These are phyloP conservation scores for Calonectria leucothoes DNA, from an alignment of 2,329 filamentous ascomycete species.

Conservation along the genomic window DNA sequence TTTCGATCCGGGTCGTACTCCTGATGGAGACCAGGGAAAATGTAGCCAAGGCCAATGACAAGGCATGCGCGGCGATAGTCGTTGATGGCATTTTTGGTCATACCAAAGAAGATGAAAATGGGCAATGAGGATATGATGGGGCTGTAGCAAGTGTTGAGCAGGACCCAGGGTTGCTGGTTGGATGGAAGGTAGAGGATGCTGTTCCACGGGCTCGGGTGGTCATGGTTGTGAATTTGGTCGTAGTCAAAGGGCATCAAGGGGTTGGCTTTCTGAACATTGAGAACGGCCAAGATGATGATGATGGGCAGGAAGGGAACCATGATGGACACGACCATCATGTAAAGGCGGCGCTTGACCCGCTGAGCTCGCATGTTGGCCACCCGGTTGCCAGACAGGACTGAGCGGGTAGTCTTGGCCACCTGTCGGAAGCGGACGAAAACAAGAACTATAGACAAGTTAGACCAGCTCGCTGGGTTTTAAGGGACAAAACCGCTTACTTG, in stretches of 20 bases:
- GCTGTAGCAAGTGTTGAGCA: constrained; percentile 62
- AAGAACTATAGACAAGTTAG: constrained; percentile 49
- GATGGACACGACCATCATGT: constrained; percentile 65
- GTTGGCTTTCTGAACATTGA: constrained; percentile 52
- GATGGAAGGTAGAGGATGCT: constrained; percentile 60
- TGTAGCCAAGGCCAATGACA: constrained; percentile 53
- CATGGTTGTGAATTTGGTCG: constrained; percentile 52
- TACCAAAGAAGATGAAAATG: constrained; percentile 67
- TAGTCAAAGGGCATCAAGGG: constrained; percentile 54
- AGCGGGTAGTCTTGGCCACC: constrained; percentile 55
- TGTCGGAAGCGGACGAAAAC: constrained; percentile 61
- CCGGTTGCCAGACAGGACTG: constrained; percentile 54
- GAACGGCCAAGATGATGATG: constrained; percentile 51
- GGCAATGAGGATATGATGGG: constrained; percentile 58
- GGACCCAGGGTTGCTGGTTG: constrained; percentile 50
- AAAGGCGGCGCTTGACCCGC: constrained; percentile 64
- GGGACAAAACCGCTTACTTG: constrained; percentile 53
- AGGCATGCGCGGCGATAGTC: constrained; percentile 57
- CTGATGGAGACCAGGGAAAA: constrained; percentile 56
- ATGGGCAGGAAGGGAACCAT: constrained; percentile 64
- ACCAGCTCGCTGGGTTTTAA: neutral
- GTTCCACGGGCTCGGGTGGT: constrained; percentile 56
- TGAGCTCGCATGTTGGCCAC: constrained; percentile 55
- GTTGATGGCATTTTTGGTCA: constrained; percentile 64
- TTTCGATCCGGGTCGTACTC: constrained; percentile 53